Evolutionary conservation across 257 asterid genomes (phyloP).

Genomic region (Primulina eburnea): DNA sequence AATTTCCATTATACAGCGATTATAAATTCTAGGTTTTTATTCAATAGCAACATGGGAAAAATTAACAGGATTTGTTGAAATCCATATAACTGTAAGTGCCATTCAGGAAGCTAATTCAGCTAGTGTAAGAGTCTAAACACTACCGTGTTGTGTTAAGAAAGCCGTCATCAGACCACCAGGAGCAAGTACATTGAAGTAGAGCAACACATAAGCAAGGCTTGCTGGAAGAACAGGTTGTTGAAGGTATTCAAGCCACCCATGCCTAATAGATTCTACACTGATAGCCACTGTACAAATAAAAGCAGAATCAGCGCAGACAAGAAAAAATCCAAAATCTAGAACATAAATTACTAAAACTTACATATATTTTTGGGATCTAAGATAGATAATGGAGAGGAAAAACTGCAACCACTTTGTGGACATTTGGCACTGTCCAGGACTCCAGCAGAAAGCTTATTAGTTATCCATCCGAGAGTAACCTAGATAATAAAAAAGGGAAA

Average conservation of each 20-base stretch:
- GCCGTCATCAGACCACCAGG: slow-evolving; percentile 98
- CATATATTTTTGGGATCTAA: slow-evolving; percentile 58
- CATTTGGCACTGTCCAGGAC: slow-evolving; percentile 70
- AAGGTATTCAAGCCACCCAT: slow-evolving; percentile 87
- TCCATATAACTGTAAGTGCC: slow-evolving; percentile 1
- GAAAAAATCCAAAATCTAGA: slow-evolving; percentile 15
- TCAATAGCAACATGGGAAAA: slow-evolving; percentile 6
- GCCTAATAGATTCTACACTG: slow-evolving; percentile 67
- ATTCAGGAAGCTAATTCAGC: slow-evolving; percentile 17
- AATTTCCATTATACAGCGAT: not conserved
- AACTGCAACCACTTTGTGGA: slow-evolving; percentile 44
- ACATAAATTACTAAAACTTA: slow-evolving; percentile 27
- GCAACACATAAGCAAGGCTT: slow-evolving; percentile 86
- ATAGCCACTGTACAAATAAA: slow-evolving; percentile 39
- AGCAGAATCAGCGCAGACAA: slow-evolving; percentile 27
- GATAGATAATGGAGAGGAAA: slow-evolving; percentile 36
- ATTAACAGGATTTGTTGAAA: slow-evolving; percentile 3
- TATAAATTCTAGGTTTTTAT: slow-evolving; percentile 9
- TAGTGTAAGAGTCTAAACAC: slow-evolving; percentile 25
- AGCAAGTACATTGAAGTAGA: slow-evolving; percentile 85
- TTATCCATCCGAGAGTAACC: slow-evolving; percentile 78
- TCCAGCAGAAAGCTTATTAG: slow-evolving; percentile 85
- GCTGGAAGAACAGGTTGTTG: slow-evolving; percentile 98
- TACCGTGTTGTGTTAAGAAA: slow-evolving; percentile 89
- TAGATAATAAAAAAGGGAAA: slow-evolving; percentile 30